These are phyloP conservation scores for Metschnikowia lunata DNA, from an alignment of 805 yeast genomes.

Conservation along the genomic window DNA sequence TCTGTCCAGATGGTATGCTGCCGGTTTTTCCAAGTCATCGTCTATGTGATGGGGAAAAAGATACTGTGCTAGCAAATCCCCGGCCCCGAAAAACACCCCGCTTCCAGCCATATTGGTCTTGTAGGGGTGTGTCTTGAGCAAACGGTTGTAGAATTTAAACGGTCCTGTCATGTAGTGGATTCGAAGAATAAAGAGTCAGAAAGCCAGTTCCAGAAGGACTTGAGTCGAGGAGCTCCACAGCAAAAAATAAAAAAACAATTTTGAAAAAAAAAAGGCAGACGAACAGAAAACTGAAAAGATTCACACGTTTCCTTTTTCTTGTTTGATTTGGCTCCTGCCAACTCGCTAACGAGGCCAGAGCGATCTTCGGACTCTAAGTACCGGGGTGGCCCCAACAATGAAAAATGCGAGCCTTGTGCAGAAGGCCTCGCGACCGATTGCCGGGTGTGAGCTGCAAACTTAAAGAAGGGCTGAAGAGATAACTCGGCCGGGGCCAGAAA, in stretches of 20 bases:
- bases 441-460: conserved; percentile 1
- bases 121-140: conserved; percentile 44
- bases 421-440: conserved; percentile 1
- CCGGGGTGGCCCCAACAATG: neutral
- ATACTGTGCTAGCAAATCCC: conserved; percentile 41
- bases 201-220: too few relatives aligned
- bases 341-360: conserved; percentile 7
- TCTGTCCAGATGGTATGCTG: conserved; percentile 25
- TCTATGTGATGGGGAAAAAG: conserved; percentile 31
- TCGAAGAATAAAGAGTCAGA: neutral
- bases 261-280: neutral
- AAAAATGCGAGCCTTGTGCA: conserved; percentile 3
- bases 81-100: conserved; percentile 42
- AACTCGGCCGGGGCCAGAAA: too few relatives aligned
- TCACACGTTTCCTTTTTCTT: neutral
- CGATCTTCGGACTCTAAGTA: conserved; percentile 10
- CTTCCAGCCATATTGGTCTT: conserved; percentile 52
- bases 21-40: conserved; percentile 17
- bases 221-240: neutral
- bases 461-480: too few relatives aligned
- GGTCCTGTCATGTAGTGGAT: conserved; percentile 11
- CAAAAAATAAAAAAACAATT: neutral
- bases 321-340: neutral
- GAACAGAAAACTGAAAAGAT: too few relatives aligned
- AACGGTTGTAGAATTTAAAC: conserved; percentile 19